These are phyloP conservation scores for Juglanconis juglandina DNA, from an alignment of 2,329 filamentous ascomycete genomes.

Conservation along the genomic window DNA sequence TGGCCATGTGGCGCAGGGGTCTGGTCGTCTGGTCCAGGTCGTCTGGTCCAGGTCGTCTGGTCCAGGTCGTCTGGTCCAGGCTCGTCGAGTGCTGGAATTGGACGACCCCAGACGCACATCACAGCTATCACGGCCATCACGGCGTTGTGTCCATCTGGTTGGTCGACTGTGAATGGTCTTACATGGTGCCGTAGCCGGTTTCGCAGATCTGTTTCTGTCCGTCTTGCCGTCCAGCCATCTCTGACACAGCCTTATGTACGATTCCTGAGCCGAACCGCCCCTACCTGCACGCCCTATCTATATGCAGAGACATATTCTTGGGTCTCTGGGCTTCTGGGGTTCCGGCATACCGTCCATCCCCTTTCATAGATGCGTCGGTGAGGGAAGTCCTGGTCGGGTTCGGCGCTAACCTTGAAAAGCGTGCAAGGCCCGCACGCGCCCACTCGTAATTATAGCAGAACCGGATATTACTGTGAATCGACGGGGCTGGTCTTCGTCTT, in stretches of 20 bases:
- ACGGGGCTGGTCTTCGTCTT: neutral
- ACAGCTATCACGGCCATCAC: no score
- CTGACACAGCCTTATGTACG: no score
- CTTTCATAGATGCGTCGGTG: constrained; percentile 5
- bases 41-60: no score
- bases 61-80: no score
- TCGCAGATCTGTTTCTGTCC: neutral
- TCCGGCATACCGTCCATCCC: neutral
- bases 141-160: neutral
- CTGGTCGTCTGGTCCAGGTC: no score
- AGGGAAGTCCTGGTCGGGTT: constrained; percentile 2
- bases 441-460: constrained; percentile 17
- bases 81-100: no score
- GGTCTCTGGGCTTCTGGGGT: neutral
- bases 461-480: constrained; percentile 4
- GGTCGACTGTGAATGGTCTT: neutral
- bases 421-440: constrained; percentile 13
- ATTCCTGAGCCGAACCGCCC: neutral
- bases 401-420: constrained; percentile 14
- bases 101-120: no score
- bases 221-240: no score
- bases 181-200: no score
- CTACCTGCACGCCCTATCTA: neutral
- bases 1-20: no score
- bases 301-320: no score